phyloP scores from a whole-genome alignment of 2,329 filamentous ascomycete genomes.

The Xylariaceae sp. region DNA sequence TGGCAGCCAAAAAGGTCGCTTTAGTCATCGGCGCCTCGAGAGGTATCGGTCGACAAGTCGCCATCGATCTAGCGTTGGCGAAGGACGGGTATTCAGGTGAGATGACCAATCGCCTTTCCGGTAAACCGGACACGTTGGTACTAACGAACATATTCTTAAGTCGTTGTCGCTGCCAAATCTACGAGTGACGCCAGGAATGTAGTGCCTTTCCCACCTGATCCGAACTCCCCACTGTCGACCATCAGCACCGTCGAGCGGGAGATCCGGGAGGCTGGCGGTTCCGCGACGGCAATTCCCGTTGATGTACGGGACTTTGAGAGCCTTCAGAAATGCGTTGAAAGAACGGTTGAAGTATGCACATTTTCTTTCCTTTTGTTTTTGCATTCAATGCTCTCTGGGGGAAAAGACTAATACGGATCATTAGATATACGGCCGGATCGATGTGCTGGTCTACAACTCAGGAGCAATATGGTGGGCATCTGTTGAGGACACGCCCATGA shows the following conservation, averaged over 20 bases:
- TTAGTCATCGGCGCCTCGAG: conserved; percentile 72
- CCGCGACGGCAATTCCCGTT: conserved; percentile 62
- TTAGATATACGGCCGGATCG: conserved; percentile 58
- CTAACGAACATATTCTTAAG: conserved; percentile 37
- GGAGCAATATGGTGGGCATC: conserved; percentile 84
- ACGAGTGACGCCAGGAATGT: conserved; percentile 58
- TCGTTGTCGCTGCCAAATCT: conserved; percentile 74
- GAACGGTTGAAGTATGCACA: conserved; percentile 45
- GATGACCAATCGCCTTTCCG: conserved; percentile 1
- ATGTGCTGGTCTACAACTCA: conserved; percentile 77
- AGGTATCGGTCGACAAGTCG: conserved; percentile 77
- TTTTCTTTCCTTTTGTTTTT: not conserved
- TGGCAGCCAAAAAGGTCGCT: conserved; percentile 50
- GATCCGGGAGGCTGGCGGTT: conserved; percentile 61
- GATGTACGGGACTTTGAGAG: conserved; percentile 65
- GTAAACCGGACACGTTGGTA: too few relatives aligned
- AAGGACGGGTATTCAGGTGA: conserved; percentile 66
- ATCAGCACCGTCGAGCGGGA: conserved; percentile 77
- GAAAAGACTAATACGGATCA: conserved; percentile 3
- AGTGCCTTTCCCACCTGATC: conserved; percentile 66
- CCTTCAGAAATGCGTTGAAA: conserved; percentile 55
- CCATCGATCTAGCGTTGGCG: conserved; percentile 73
- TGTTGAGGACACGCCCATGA: conserved; percentile 67
- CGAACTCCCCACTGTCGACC: conserved; percentile 70
- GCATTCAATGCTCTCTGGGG: not conserved